Percentiles rank a stretch among this genome's conserved stretches.
phyloP scores from a whole-genome alignment of 192 early-diverging fungal species.

The Entomortierella chlamydospora region DNA sequence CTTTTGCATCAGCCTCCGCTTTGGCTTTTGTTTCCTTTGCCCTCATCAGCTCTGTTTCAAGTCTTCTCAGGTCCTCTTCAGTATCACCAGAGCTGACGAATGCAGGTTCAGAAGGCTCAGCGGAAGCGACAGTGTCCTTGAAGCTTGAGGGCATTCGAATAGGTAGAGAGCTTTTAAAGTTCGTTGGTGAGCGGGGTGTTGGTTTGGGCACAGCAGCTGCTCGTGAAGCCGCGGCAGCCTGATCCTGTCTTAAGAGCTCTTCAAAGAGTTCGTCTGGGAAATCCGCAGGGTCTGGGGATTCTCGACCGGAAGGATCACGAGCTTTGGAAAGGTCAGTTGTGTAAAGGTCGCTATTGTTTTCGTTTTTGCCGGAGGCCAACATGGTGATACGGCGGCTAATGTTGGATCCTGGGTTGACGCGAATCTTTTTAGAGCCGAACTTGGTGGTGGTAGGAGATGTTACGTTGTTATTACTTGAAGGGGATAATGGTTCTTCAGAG shows the following conservation, averaged over 20 bases:
- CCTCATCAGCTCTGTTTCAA: constrained; percentile 32
- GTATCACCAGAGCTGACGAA: constrained; percentile 39
- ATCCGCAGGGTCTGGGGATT: constrained; percentile 31
- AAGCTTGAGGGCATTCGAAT: neutral
- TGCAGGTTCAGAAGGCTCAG: constrained; percentile 7
- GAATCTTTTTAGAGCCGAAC: constrained; percentile 39
- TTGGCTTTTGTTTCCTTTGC: constrained; percentile 37
- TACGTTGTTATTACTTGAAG: constrained; percentile 6
- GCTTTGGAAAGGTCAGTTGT: constrained; percentile 11
- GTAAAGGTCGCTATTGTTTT: constrained; percentile 46
- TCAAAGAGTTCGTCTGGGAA: constrained; percentile 51
- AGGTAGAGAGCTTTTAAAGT: constrained; percentile 10
- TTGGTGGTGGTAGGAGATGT: constrained; percentile 17
- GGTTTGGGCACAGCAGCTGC: constrained; percentile 25
- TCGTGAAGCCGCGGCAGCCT: constrained; percentile 14
- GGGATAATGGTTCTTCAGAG: neutral
- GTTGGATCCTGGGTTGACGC: constrained; percentile 37
- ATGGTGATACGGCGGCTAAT: constrained; percentile 39
- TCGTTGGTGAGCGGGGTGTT: constrained; percentile 27
- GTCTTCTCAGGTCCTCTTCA: constrained; percentile 38
- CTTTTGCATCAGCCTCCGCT: constrained; percentile 50
- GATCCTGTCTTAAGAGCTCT: constrained; percentile 39
- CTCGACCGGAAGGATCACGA: constrained; percentile 24
- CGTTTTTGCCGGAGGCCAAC: constrained; percentile 48
- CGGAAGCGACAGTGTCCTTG: neutral